A percentile compares a stretch with the other conserved stretches of the same genome.
Conservation (phyloP, 2,329 filamentous ascomycete species). For the Botryotinia convoluta region DNA sequence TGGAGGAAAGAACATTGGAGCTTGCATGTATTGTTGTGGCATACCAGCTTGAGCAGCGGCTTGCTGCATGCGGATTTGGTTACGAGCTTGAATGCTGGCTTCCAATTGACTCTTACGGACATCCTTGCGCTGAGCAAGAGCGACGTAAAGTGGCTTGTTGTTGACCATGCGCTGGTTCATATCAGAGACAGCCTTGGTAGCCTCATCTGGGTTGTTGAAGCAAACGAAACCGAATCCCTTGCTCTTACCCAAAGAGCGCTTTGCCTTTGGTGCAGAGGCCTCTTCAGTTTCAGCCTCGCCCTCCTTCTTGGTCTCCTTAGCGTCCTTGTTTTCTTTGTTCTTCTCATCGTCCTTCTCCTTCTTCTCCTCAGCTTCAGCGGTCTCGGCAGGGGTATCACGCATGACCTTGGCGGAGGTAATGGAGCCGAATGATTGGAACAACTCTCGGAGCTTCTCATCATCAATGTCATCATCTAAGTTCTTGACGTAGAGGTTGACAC, state of each 20-base stretch:
- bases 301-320: conserved; percentile 41
- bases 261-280: conserved; percentile 50
- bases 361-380: conserved; percentile 42
- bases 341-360: conserved; percentile 52
- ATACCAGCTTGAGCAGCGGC: conserved; percentile 86
- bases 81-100: conserved; percentile 97
- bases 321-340: conserved; percentile 51
- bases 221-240: conserved; percentile 99
- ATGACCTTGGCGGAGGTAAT: conserved; percentile 99
- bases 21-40: conserved; percentile 83
- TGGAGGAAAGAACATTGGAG: conserved; percentile 87
- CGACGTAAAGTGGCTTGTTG: conserved; percentile 95
- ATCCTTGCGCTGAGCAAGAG: conserved; percentile 98
- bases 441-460: conserved; percentile 92
- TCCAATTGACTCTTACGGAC: conserved; percentile 99
- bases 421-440: conserved; percentile 87
- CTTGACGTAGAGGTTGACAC: conserved; percentile 99
- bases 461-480: conserved; percentile 96
- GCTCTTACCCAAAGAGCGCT: conserved; percentile 81
- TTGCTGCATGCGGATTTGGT: conserved; percentile 98
- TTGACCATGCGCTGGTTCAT: conserved; percentile 99
- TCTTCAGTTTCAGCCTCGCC: conserved; percentile 49
- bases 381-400: conserved; percentile 72
- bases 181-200: conserved; percentile 97
- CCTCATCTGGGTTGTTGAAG: conserved; percentile 99